Conservation (phyloP, 352 stramenopile genomes). For the Pythium dissotocum region DNA sequence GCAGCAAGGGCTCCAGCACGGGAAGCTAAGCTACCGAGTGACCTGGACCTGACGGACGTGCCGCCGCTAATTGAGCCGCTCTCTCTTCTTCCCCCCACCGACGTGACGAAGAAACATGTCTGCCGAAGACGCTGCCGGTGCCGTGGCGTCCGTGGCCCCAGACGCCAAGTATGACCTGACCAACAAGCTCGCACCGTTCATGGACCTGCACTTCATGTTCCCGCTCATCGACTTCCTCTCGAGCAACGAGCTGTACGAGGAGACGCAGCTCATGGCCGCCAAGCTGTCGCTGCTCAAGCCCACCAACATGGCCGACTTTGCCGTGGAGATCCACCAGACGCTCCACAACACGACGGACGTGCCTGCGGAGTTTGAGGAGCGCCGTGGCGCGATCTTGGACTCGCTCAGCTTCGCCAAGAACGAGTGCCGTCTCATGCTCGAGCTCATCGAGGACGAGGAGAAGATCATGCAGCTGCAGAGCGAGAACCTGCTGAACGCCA, state of each 20-base stretch:
- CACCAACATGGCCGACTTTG: conserved; percentile 97
- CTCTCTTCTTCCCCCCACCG: conserved; percentile 1
- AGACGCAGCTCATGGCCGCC: conserved; percentile 87
- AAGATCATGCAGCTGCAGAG: conserved; percentile 87
- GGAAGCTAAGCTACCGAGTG: conserved; percentile 9
- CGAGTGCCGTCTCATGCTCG: conserved; percentile 74
- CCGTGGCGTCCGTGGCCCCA: conserved; percentile 39
- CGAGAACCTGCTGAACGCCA: conserved; percentile 80
- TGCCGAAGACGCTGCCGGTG: conserved; percentile 44
- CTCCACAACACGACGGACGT: conserved; percentile 83
- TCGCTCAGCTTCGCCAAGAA: conserved; percentile 73
- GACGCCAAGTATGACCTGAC: conserved; percentile 93
- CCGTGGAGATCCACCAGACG: conserved; percentile 94
- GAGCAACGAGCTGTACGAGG: conserved; percentile 91
- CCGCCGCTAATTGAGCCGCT: background rate
- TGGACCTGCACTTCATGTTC: conserved; percentile 98
- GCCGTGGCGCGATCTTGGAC: conserved; percentile 74
- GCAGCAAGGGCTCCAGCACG: background rate
- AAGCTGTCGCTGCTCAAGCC: conserved; percentile 92
- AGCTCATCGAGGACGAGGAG: conserved; percentile 83
- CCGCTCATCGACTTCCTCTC: conserved; percentile 95
- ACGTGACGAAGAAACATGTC: conserved; percentile 19
- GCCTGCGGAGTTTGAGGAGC: conserved; percentile 82
- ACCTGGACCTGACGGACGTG: conserved; percentile 8
- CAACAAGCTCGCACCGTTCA: conserved; percentile 92